Conservation (phyloP, 129 eudicot genomes). For the Chrysanthemum makinoi region DNA sequence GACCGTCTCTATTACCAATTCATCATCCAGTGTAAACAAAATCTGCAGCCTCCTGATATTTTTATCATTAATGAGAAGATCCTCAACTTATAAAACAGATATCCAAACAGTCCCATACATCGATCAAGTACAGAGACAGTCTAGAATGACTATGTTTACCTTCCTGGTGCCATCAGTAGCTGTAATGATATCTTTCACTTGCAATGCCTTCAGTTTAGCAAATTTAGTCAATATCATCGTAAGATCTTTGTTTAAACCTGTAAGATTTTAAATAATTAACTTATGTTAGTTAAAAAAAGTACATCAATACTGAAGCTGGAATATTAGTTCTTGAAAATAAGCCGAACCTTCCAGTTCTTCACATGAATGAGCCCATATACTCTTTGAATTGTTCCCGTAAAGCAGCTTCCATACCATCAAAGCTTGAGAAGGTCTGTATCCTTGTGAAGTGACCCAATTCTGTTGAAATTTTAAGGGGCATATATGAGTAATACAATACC, state of each 20-base stretch:
- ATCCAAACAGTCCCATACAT: background rate
- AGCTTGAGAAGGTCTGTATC: slow-evolving; percentile 92
- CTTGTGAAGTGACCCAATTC: slow-evolving; percentile 80
- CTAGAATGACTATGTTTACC: slow-evolving; percentile 48
- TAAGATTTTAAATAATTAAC: background rate
- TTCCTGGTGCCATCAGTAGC: slow-evolving; percentile 94
- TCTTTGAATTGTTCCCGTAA: slow-evolving; percentile 60
- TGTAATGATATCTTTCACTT: slow-evolving; percentile 60
- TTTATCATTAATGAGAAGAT: slow-evolving; percentile 56
- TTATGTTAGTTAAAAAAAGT: background rate
- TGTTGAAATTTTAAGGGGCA: slow-evolving; percentile 32
- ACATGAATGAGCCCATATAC: slow-evolving; percentile 60
- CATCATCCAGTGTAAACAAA: slow-evolving; percentile 82
- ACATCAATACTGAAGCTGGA: background rate
- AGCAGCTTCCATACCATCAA: slow-evolving; percentile 95
- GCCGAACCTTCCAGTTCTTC: slow-evolving; percentile 78
- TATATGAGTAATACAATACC: no score
- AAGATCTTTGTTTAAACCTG: slow-evolving; percentile 85
- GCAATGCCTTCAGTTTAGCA: slow-evolving; percentile 68
- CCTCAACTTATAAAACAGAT: slow-evolving; percentile 22
- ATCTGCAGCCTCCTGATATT: slow-evolving; percentile 89
- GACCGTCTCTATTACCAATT: slow-evolving; percentile 78
- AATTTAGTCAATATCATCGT: slow-evolving; percentile 52
- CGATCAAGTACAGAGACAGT: slow-evolving; percentile 16
- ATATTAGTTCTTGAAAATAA: slow-evolving; percentile 5